A percentile compares a stretch with the other conserved stretches of the same genome.
phyloP scores from a whole-genome alignment of 106 monocot genomes.

The Dendrobium nobile region DNA sequence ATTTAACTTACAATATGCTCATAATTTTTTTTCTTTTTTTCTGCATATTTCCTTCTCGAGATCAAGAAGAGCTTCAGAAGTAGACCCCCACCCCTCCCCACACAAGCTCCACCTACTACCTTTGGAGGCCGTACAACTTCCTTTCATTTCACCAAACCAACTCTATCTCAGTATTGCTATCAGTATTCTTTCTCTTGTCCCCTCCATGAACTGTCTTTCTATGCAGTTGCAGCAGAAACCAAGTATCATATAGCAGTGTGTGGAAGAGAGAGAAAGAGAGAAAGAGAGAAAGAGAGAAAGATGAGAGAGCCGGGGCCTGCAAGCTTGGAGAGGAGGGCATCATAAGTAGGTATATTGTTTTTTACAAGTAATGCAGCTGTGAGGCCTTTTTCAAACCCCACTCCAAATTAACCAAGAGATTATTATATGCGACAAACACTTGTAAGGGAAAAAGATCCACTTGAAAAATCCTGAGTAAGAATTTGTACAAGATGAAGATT shows the following conservation, averaged over 20 bases:
- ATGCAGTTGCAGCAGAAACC: constrained; percentile 6
- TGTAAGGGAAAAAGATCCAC: no score
- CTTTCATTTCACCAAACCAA: constrained; percentile 12
- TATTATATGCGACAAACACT: no score
- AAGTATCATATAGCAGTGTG: constrained; percentile 6
- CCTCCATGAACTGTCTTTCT: constrained; percentile 11
- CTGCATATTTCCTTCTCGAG: no score
- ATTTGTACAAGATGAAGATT: no score
- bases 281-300: background rate
- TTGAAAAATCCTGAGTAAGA: no score
- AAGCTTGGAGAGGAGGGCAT: constrained; percentile 1
- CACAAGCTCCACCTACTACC: background rate
- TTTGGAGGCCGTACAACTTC: constrained; percentile 4
- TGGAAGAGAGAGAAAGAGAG: constrained; percentile 3
- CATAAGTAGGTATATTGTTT: background rate
- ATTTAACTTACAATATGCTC: no score
- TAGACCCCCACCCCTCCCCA: background rate
- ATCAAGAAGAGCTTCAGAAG: background rate
- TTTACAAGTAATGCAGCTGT: background rate
- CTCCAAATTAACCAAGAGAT: background rate
- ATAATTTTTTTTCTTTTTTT: no score
- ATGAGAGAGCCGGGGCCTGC: background rate
- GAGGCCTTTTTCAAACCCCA: background rate
- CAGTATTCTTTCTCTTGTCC: constrained; percentile 2
- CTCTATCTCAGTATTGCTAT: constrained; percentile 3